Base-by-base conservation (phyloP, 2,329 filamentous ascomycete species). In the Plectosphaerella cucumerina region DNA sequence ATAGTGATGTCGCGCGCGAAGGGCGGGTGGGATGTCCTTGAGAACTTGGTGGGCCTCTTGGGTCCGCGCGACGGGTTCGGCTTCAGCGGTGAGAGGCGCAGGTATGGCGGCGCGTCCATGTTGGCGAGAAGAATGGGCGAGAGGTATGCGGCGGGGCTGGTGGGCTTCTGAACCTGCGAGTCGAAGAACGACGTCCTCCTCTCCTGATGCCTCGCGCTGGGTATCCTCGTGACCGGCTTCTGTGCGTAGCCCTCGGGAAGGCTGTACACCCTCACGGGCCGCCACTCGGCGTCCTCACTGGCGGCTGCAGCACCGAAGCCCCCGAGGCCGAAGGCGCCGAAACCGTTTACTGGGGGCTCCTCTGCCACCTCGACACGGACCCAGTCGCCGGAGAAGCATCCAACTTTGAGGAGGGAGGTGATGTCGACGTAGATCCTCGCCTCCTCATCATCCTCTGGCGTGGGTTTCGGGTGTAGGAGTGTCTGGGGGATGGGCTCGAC, bases 381-480 rank as follows among this genome's bases (percentile, higher is more conserved):
- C 94, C 94, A 99, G 64, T 99, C 94, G 26, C 94, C 94, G 1
- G 93, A 97, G 65, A 99, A 99, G 67, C 93, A 97, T 15, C 93
- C 92, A 49, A 99, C 87, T 59, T 92, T 91, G 14, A 90, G 87
- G 18, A 99, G 71, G 1, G 90, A 89, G 51, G 83, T 86, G 8
- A 95, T 87, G 60, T 97, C 91, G 5, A 99, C 92, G 62, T 93
- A 99, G 2, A 97, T 81, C 45, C 94, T 85, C 2, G 90, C 86
- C 59, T 95, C 87, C 57, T 96, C 91, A 54, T 99, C 94, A 54
- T 97, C 91, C 22, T 84, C 81, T 1, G 77, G 68, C 2, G 71
- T 73, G 3, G 94, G 93, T 58, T 88, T 92, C 0, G 94, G 94
- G 57, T 97, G 87, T 2, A 99, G 74, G 2, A 95, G 70, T 42